A percentile compares a stretch with the other conserved stretches of the same genome.
Evolutionary conservation across 2,329 filamentous ascomycete species (phyloP).

Genomic region (Penicillium fuscoglaucum): DNA sequence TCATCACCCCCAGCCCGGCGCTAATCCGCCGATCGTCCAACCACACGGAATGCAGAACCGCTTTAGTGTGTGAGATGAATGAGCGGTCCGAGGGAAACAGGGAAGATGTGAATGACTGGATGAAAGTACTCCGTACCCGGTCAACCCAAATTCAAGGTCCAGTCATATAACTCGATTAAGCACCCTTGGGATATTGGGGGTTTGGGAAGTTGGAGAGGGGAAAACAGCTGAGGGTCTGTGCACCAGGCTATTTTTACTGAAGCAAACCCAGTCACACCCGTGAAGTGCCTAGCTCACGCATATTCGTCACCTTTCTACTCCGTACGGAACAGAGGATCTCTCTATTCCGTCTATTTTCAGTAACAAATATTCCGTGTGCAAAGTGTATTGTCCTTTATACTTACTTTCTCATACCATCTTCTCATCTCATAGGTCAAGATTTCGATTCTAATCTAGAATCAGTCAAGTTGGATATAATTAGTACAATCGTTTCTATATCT

Average conservation of each 20-base stretch:
- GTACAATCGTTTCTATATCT: not conserved
- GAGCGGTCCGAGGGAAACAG: conserved; percentile 3
- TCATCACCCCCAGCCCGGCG: conserved; percentile 30
- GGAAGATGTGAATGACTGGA: conserved; percentile 2
- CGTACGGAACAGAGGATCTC: not conserved
- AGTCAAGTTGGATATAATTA: not conserved
- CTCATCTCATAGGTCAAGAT: not conserved
- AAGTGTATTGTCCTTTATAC: not conserved
- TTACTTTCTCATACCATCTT: not conserved
- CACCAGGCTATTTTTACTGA: not conserved
- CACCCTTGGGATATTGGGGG: not conserved
- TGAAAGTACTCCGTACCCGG: conserved; percentile 4
- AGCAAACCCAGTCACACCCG: conserved; percentile 1
- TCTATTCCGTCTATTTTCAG: not conserved
- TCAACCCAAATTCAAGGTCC: conserved; percentile 1
- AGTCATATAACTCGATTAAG: conserved; percentile 11
- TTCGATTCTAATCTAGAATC: not conserved
- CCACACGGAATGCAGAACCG: conserved; percentile 32
- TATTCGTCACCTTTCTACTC: not conserved
- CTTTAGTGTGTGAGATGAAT: conserved; percentile 14
- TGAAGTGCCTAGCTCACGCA: conserved; percentile 7
- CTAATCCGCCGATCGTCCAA: conserved; percentile 35
- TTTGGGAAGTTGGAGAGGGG: not conserved
- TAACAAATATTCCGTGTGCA: not conserved
- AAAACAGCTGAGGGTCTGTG: not conserved